Evolutionary conservation across 1,139 yeast species (phyloP), one percentile per base, ranked within the genome.

Genomic region (Scheffersomyces quercinus): DNA sequence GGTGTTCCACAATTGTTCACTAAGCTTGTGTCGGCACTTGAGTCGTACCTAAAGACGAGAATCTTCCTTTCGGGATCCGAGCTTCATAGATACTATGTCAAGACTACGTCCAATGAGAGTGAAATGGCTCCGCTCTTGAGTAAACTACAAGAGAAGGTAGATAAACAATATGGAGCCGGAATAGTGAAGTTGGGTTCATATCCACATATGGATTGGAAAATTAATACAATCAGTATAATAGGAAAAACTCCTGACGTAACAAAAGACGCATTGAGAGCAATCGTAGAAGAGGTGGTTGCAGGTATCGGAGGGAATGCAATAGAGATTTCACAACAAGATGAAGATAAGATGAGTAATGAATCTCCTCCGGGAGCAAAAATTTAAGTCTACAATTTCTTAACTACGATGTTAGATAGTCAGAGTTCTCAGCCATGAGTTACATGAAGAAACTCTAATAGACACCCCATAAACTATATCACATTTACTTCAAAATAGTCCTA

Each of bases 1-100:
- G 96, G 96, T 0, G 83, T 89, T 3, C 96, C 96, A 0, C 82
- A 80, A 49, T 67, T 88, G 28, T 89, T 88, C 62, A 76, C 75
- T 44, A 64, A 65, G 36, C 66, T 88, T 49, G 59, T 88, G 13
- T 42, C 45, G 2, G 67, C 57, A 0, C 51, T 73, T 44, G 62
- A 62, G 11, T 57, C 61, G 0, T 43, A 56, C 24, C 38, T 72
- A 5, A 56, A 54, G 38, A 50, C 56, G 6, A 54, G 77, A 26
- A 56, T 70, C 3, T 53, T 46, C 3, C 40, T 54, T 2, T 52
- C 59, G 12, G 58, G 62, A 14, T 72, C 68, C 44, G 33, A 46
- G 9, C 54, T 60, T 41, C 60, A 64, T 4, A 71, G 95, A 32
- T 77, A 65, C 52, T 88, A 75, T 52, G 88, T 88, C 9, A 77